Percentiles rank a stretch among this genome's conserved stretches.
Evolutionary conservation across 768 basidiomycete genomes (phyloP).

Genomic region (Epithele typhae): DNA sequence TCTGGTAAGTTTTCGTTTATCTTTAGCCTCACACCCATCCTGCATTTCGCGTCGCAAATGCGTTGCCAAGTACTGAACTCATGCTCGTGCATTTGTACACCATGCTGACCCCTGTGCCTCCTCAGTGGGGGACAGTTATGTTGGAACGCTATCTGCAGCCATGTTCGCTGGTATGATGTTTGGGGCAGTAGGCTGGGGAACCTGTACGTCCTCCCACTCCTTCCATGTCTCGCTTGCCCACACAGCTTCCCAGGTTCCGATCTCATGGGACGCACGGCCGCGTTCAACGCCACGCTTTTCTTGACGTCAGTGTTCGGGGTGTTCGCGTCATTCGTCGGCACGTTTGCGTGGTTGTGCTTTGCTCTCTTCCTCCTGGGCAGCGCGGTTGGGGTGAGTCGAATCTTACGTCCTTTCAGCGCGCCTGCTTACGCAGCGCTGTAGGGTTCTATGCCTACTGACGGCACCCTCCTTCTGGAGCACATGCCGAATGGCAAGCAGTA

Average conservation of each 20-base stretch:
- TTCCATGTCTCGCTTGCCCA: too few relatives aligned
- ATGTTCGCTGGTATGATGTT: slow-evolving; percentile 99
- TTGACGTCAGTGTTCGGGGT: slow-evolving; percentile 89
- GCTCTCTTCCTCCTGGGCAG: slow-evolving; percentile 86
- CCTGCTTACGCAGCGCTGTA: slow-evolving; percentile 22
- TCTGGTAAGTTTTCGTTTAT: slow-evolving; percentile 39
- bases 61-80: too few relatives aligned
- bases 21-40: too few relatives aligned
- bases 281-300: slow-evolving; percentile 91
- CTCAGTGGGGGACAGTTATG: slow-evolving; percentile 67
- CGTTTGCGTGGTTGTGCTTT: slow-evolving; percentile 66
- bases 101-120: too few relatives aligned
- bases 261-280: slow-evolving; percentile 78
- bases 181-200: slow-evolving; percentile 88
- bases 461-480: slow-evolving; percentile 88
- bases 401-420: not conserved
- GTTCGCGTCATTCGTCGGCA: slow-evolving; percentile 66
- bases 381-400: slow-evolving; percentile 76
- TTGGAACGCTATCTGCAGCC: slow-evolving; percentile 80
- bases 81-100: too few relatives aligned
- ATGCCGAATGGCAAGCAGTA: slow-evolving; percentile 91
- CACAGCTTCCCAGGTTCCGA: slow-evolving; percentile 58
- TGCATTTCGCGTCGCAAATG: too few relatives aligned
- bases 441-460: slow-evolving; percentile 97
- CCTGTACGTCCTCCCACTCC: slow-evolving; percentile 45